Evolutionary conservation across 208 protist species (phyloP).

Genomic region (Trypanosoma theileri): DNA sequence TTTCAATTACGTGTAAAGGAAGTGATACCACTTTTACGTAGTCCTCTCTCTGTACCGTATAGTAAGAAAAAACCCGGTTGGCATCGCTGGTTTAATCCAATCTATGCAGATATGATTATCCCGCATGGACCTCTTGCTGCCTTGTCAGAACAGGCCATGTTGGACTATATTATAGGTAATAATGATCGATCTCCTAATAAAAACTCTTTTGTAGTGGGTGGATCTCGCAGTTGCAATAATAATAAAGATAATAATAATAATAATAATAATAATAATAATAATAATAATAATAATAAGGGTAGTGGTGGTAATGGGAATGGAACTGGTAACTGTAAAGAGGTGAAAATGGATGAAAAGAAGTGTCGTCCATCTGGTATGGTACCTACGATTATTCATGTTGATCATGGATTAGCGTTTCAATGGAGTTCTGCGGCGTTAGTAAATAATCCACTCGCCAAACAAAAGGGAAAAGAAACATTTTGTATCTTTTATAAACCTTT

Average conservation of each 20-base stretch:
- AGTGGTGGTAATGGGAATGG: not conserved
- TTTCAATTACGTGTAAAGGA: slow-evolving; percentile 27
- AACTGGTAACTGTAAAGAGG: not conserved
- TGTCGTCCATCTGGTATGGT: slow-evolving; percentile 10
- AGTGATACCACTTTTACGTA: slow-evolving; percentile 25
- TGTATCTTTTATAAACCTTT: slow-evolving; percentile 28
- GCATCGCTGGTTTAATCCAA: slow-evolving; percentile 30
- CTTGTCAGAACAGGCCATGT: slow-evolving; percentile 26
- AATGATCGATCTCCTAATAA: slow-evolving; percentile 36
- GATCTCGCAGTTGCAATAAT: slow-evolving; percentile 5
- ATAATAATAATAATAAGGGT: not conserved
- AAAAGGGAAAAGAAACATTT: slow-evolving; percentile 5
- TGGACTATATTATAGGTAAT: slow-evolving; percentile 29
- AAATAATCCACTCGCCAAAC: slow-evolving; percentile 26
- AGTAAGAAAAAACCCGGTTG: slow-evolving; percentile 23
- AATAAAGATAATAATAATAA: not conserved
- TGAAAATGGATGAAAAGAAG: not conserved
- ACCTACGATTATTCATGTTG: slow-evolving; percentile 25
- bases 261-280: not conserved
- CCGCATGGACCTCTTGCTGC: slow-evolving; percentile 8
- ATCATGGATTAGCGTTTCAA: slow-evolving; percentile 25
- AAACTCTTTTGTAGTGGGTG: slow-evolving; percentile 28
- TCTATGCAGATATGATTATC: slow-evolving; percentile 2
- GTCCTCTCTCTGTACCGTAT: slow-evolving; percentile 24
- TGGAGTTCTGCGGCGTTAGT: not conserved